Evolutionary conservation across 169 alveolate species (phyloP), one percentile per base, ranked within the genome.

Genomic region (Cyclospora cayetanensis): DNA sequence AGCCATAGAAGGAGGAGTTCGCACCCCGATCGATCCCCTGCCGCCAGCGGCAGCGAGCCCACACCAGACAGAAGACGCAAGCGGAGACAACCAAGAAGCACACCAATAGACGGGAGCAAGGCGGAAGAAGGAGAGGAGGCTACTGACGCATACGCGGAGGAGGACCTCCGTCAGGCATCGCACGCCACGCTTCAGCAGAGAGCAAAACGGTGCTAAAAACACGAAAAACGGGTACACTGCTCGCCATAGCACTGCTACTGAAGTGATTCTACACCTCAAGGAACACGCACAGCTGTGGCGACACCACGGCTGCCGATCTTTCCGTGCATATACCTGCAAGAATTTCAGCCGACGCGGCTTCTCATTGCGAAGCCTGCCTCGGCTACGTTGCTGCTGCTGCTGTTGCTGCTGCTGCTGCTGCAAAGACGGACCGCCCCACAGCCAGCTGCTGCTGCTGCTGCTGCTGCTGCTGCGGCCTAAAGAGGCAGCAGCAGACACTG

Each of bases 341-440:
- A 76, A 76, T 53, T 85, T 85, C 68, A 85, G 72, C 2, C 83
- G 83, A 3, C 91, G 83, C 42, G 91, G 91, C 91, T 85, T 85
- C 42, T 85, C 91, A 37, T 66, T 70, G 53, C 91, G 84, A 52
- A 85, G 55, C 35, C 91, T 27, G 29, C 79, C 79, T 35, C 91
- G 25, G 84, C 91, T 85, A 5, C 91, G 91, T 84, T 85, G 91
- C 91, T 85, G 91, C 68, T 85, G 91, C 41, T 85, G 91, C 65
- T 63, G 83, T 50, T 22, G 50, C 80, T 68, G 80, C 79, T 84
- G 91, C 86, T 76, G 86, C 55, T 83, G 91, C 74, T 85, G 91
- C 84, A 76, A 25, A 31, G 66, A 76, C n/a, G 68, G 91, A 9
- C 66, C 84, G 18, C 60, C 91, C 84, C 90, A 80, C 76, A 50